Evolutionary conservation across 768 basidiomycete species (phyloP), one percentile per base, ranked within the genome.

Genomic region (Saitozyma podzolica): DNA sequence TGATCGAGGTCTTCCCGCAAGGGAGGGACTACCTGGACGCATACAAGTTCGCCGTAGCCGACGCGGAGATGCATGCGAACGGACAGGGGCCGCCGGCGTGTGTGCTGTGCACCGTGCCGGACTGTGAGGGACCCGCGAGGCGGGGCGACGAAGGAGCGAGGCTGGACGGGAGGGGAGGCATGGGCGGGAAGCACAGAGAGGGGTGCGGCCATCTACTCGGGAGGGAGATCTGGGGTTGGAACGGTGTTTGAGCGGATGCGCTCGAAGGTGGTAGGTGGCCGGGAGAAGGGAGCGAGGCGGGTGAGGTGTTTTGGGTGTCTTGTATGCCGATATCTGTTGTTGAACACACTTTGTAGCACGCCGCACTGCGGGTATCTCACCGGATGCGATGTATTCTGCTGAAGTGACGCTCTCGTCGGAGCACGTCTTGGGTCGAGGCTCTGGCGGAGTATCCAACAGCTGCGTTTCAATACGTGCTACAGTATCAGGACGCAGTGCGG

Each of bases 151-250:
- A 76, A 47, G 77, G 78, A 11, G 73, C 77, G 65, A 69, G 65
- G 40, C 63, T 73, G 40, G 74, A 77, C 64, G 75, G 76, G 29
- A 59, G 72, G 54, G 74, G 75, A 7, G 75, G 70, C 10, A 70
- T 73, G 76, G 60, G 52, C 17, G 73, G 76, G 4, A 59, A 64
- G 39, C 79, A 80, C 68, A 56, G 49, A 43, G 37, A 54, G 13
- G 77, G 73, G 0, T 80, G 79, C 66, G 78, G 79, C 14, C 79
- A 80, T 70, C 3, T 57, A 42, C 29, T 79, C 7, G 76, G 76
- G 8, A 64, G 75, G 45, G 29, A 40, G 11, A 66, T 67, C 6
- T 79, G 78, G 78, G 76, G 74, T 13, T 76, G 73, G 65, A 59
- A 66, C 40, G 56, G 63, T 2, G 29, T 29, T 29, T 29, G 29